Conservation (phyloP, 768 basidiomycete species). For the Tulasnella sp. region DNA sequence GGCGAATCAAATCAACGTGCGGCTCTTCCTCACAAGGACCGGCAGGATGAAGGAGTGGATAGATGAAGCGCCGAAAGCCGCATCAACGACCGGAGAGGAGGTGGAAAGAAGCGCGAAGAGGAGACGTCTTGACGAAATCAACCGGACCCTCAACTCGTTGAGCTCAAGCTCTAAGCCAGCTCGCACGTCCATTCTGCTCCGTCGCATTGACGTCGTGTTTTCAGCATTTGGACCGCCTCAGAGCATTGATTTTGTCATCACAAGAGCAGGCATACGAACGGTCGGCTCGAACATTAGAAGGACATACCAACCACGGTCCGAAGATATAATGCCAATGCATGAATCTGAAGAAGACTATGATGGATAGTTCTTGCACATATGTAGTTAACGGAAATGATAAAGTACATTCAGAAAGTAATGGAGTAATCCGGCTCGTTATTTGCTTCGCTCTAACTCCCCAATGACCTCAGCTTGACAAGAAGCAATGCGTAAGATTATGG, state of each 20-base stretch:
- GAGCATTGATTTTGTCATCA: conserved; percentile 68
- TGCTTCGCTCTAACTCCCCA: too few species aligned
- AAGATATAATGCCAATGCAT: too few species aligned
- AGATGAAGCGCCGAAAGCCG: conserved; percentile 16
- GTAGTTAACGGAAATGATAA: too few species aligned
- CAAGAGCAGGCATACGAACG: conserved; percentile 40
- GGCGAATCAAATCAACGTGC: conserved; percentile 84
- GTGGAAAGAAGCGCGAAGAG: conserved; percentile 24
- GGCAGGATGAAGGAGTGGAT: conserved; percentile 41
- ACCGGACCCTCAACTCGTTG: neutral
- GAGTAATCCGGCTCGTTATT: too few species aligned
- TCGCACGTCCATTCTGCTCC: conserved; percentile 34
- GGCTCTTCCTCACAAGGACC: conserved; percentile 79
- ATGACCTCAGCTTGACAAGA: too few species aligned
- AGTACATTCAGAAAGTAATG: too few species aligned
- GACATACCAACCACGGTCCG: too few species aligned
- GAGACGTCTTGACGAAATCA: conserved; percentile 6
- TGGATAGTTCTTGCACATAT: too few species aligned
- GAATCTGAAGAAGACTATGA: too few species aligned
- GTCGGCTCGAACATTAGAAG: neutral
- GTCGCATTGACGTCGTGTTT: conserved; percentile 69
- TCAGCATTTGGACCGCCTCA: conserved; percentile 46
- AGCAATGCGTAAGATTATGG: too few species aligned
- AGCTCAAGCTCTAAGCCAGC: neutral
- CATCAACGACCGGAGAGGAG: neutral